These are phyloP conservation scores for Thermochaetoides thermophila DNA, from an alignment of 495 filamentous ascomycete genomes.

Conservation along the genomic window DNA sequence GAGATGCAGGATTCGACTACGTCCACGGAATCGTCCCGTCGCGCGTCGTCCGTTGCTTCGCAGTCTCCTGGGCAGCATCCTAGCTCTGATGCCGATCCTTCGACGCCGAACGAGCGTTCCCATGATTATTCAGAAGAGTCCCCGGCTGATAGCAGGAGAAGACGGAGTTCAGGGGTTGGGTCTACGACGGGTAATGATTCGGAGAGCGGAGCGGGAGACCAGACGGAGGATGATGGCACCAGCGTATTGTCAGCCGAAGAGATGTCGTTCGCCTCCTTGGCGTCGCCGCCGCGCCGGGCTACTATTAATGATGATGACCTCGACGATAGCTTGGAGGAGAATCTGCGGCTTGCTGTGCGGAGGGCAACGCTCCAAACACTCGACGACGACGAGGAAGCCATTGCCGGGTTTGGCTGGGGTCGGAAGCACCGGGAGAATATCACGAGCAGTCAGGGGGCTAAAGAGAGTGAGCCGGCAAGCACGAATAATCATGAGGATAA, in stretches of 20 bases:
- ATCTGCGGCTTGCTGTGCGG: conserved; percentile 57
- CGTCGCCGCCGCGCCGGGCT: conserved; percentile 41
- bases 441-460: conserved; percentile 3
- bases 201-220: conserved; percentile 36
- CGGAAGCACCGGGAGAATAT: conserved; percentile 16
- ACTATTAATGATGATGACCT: conserved; percentile 49
- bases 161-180: conserved; percentile 49
- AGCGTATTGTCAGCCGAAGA: conserved; percentile 57
- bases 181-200: conserved; percentile 47
- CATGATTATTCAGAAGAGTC: conserved; percentile 49
- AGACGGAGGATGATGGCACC: conserved; percentile 50
- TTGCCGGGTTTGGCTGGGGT: conserved; percentile 45
- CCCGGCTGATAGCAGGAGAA: conserved; percentile 52
- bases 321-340: conserved; percentile 56
- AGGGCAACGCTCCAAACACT: conserved; percentile 56
- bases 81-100: conserved; percentile 42
- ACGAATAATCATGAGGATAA: conserved; percentile 6
- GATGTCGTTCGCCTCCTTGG: conserved; percentile 49
- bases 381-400: conserved; percentile 66
- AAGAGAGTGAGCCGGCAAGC: conserved; percentile 3
- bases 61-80: conserved; percentile 18
- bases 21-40: conserved; percentile 61
- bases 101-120: conserved; percentile 45
- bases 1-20: conserved; percentile 76
- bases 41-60: conserved; percentile 44